Evolutionary conservation across 768 basidiomycete species (phyloP).

Genomic region (Podaxis carcinomalis): DNA sequence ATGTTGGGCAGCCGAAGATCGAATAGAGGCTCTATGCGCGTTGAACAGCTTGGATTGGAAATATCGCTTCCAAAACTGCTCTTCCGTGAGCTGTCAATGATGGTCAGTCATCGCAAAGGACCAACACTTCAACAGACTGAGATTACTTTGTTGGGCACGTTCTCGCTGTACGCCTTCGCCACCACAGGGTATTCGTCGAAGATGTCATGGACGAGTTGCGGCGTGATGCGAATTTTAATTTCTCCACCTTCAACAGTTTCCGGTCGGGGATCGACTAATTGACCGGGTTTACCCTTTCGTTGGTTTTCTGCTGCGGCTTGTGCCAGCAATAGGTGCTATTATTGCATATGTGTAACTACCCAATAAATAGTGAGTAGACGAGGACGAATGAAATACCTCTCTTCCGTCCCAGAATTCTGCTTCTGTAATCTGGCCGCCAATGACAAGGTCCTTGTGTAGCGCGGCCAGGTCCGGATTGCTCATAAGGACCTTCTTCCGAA

Average conservation of each 20-base stretch:
- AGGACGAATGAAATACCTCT: slow-evolving; percentile 51
- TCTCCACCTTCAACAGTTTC: slow-evolving; percentile 82
- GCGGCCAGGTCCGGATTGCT: slow-evolving; percentile 73
- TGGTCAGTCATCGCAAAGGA: slow-evolving; percentile 5
- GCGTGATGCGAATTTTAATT: slow-evolving; percentile 85
- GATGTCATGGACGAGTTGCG: slow-evolving; percentile 90
- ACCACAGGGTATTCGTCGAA: slow-evolving; percentile 98
- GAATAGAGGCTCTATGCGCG: slow-evolving; percentile 88
- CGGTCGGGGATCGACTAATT: slow-evolving; percentile 85
- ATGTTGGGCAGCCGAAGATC: slow-evolving; percentile 78
- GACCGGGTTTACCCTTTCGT: slow-evolving; percentile 77
- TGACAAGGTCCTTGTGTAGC: slow-evolving; percentile 87
- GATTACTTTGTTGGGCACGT: slow-evolving; percentile 80
- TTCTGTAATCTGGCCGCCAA: slow-evolving; percentile 81
- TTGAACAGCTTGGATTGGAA: slow-evolving; percentile 96
- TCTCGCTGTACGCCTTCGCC: slow-evolving; percentile 86
- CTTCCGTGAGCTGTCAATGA: slow-evolving; percentile 68
- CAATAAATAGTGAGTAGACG: slow-evolving; percentile 7
- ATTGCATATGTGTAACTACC: slow-evolving; percentile 15
- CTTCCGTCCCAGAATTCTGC: slow-evolving; percentile 97
- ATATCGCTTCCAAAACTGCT: slow-evolving; percentile 95
- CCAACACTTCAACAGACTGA: slow-evolving; percentile 11
- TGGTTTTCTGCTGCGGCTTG: slow-evolving; percentile 72
- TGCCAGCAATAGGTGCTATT: slow-evolving; percentile 70
- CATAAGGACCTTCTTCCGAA: slow-evolving; percentile 77